Base-by-base conservation (phyloP, 108 stramenopile genomes). In the Discostella stelligeroides region DNA sequence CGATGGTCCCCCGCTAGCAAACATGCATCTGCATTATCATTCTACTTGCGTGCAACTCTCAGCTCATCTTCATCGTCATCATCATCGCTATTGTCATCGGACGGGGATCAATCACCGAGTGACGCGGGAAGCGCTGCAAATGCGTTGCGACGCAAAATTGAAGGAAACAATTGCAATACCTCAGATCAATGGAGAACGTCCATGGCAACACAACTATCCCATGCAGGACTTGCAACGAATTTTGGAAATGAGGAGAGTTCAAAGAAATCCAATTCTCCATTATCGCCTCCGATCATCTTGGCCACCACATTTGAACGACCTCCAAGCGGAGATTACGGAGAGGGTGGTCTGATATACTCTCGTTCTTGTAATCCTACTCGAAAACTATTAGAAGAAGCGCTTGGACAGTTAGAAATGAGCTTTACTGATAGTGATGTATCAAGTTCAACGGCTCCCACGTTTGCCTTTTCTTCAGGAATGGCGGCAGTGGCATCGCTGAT, bases 391-490 rank as follows among this genome's bases (percentile, higher is more conserved):
- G 90, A 95, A 57, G 76, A 82, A 28, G 64, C 82, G 0, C 59
- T 91, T 12, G 81, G 76, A 21, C 30, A 64, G 30, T 59, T 95
- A 38, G 94, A 95, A 78, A 81, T 56, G 68, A 66, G 6, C 34
- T 34, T 34, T 34, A 34, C 34, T 5, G 6, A 34, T 5, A 34
- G 34, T 34, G 34, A 34, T 34, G 34, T 6, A 34, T 34, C 34
- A 34, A 5, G 34, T 34, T 20, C 25, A 34, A 64, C 37, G 10
- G 67, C 78, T 20, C 68, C 72, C 27, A 63, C 87, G 10, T 89
- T 51, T 70, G 91, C 95, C 0, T 96, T 94, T 81, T 82, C 93
- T 0, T 95, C 94, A 14, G 96, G 96, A 12, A 92, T 97, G 93
- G 90, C 89, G 43, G 96, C 93, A 0, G 84, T 82, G 4, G 72